Base-by-base conservation (phyloP, 257 asterid species). In the Solanum pennellii region DNA sequence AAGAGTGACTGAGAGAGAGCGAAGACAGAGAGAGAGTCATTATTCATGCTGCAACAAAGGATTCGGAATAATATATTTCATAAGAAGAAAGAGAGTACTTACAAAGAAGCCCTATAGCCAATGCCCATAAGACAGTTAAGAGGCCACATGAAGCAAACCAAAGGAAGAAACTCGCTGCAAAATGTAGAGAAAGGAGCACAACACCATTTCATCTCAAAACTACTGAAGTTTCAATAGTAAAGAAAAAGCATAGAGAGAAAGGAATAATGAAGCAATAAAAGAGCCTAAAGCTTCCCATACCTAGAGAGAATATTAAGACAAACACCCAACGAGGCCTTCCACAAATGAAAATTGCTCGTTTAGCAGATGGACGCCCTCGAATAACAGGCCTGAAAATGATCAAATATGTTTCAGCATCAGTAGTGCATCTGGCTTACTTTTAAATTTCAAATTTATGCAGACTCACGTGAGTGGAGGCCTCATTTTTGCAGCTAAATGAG, bases 401-500 rank as follows among this genome's bases (percentile, higher is more conserved):
- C 52, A 92, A 56, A 45, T 41, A 90, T 85, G 76, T 42, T 84
- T 82, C 87, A 82, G 71, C 2, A 82, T 82, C 71, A 88, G 76
- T 86, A 49, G 73, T 83, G 83, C 89, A 75, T 42, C 77, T 79
- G 33, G 66, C 83, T 89, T 41, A 56, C 71, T 52, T 31, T 82
- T 68, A 59, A 84, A 41, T 45, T 56, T 42, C 86, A 85, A 33
- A 87, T 72, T 37, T 3, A 49, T 29, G 71, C 35, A 65, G 60
- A 91, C 98, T 91, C 87, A 95, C 99, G 97, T 95, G 33, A 93
- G 98, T 77, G 94, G 93, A 69, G 99, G 99, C 90, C 99, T 95
- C 98, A 97, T 94, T 92, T 97, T 97, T 90, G 99, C 98, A 88
- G 99, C 99, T 82, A 95, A 88, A 89, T 94, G 99, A 49, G 99